Conservation (phyloP, 345 rosid species). For the Linum trigynum region DNA sequence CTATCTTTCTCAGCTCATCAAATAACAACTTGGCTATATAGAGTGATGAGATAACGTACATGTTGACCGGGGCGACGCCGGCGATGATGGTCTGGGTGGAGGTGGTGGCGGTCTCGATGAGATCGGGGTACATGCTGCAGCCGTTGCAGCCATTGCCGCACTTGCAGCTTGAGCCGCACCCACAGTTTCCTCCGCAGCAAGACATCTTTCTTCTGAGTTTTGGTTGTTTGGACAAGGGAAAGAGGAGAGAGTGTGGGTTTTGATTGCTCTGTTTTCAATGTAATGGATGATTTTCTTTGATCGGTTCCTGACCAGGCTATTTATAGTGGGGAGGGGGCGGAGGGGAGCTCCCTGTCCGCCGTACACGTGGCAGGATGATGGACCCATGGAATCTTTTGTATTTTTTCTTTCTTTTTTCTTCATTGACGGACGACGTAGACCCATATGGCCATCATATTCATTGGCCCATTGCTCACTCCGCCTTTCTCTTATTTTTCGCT, state of each 20-base stretch:
- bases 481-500: no score
- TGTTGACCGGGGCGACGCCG: not conserved
- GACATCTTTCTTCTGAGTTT: not conserved
- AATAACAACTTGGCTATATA: not conserved
- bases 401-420: no score
- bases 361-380: no score
- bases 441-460: no score
- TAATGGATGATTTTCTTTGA: not conserved
- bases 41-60: not conserved
- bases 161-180: conserved; percentile 3
- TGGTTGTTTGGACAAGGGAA: not conserved
- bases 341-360: no score
- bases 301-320: no score
- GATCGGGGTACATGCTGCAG: not conserved
- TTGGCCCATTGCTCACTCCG: no score
- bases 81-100: not conserved
- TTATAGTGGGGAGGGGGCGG: no score
- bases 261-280: not conserved
- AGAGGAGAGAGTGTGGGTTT: not conserved
- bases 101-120: not conserved
- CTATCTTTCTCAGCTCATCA: not conserved
- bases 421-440: no score
- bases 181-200: conserved; percentile 2
- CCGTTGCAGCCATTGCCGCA: conserved; percentile 2
- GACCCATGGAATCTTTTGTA: no score